Base-by-base conservation (phyloP, 2,329 filamentous ascomycete genomes). In the Mariannaea elegans region DNA sequence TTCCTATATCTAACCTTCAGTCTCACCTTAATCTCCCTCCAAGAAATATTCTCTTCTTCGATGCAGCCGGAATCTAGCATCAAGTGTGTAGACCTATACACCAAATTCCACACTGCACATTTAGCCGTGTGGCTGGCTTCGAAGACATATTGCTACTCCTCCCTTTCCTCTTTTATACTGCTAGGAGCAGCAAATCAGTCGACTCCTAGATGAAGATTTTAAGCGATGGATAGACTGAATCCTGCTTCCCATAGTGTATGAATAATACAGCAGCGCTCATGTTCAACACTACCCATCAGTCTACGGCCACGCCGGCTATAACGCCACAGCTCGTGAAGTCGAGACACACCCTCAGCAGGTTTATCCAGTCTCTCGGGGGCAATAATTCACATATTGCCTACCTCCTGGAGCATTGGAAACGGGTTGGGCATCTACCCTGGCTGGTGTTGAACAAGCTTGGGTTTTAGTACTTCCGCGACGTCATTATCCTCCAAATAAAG, bases 281-380 rank as follows among this genome's bases (percentile, higher is more conserved):
- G 34, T 55, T n/a, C 42, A 55, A 42, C 42, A 55, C 47, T 55
- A 55, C 47, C 42, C 38, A 21, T 42, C 38, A 10, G 23, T 7
- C 38, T 42, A 42, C 14, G 38, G 23, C 38, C 38, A 42, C 38
- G 23, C 16, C 23, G 6, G 18, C 23, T 42, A 21, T 31, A 31
- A 31, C 12, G 7, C 27, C 27, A 31, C 27, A 7, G 27, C 27
- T 31, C 27, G 27, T 31, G 27, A 12, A 31, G 27, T 31, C 7
- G 27, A 31, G 27, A 12, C 12, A 31, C 27, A 7, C 21, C 45
- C 50, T 46, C 50, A 54, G 19, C 39, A 13, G 45, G 41, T 54
- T 38, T 39, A 54, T 47, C 51, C 31, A n/a, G 51, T 55, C 41
- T 41, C 42, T 38, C 42, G 32, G 16, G 52, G 31, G 41, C 23